Percentiles rank a stretch among this genome's conserved stretches.
Evolutionary conservation across 495 filamentous ascomycete genomes (phyloP).

Genomic region (Xylaria palmicola): DNA sequence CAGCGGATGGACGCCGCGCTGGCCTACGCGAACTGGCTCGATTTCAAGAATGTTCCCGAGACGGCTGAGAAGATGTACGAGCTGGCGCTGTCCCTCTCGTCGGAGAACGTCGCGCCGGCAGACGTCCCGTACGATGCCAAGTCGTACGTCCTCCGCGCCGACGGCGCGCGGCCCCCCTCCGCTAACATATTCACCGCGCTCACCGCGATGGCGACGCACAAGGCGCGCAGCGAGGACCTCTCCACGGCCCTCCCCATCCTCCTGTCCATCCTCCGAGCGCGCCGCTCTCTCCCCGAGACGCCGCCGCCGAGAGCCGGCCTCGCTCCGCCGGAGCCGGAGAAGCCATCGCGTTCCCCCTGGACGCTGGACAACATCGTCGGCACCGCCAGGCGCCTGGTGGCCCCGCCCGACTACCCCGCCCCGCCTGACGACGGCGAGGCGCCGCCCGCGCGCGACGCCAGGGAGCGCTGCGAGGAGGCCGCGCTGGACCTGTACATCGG

Average conservation of each 20-base stretch:
- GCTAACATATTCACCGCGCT: constrained; percentile 70
- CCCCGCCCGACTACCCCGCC: constrained; percentile 60
- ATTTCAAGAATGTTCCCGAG: constrained; percentile 64
- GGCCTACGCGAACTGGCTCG: constrained; percentile 78
- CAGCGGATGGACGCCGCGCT: constrained; percentile 78
- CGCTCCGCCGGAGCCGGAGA: constrained; percentile 9
- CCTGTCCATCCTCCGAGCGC: constrained; percentile 77
- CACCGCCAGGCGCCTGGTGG: constrained; percentile 43
- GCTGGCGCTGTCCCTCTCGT: constrained; percentile 70
- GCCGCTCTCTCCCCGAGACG: constrained; percentile 44
- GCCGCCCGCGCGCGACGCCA: constrained; percentile 57
- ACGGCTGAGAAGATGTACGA: constrained; percentile 67
- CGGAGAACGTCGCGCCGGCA: constrained; percentile 42
- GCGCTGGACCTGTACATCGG: constrained; percentile 86
- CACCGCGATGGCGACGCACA: constrained; percentile 74
- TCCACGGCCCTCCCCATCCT: constrained; percentile 76
- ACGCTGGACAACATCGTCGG: constrained; percentile 43
- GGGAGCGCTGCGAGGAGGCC: constrained; percentile 77
- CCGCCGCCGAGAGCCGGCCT: too few relatives aligned
- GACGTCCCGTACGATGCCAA: constrained; percentile 55
- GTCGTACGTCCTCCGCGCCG: constrained; percentile 60
- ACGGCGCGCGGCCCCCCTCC: constrained; percentile 53
- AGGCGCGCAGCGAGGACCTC: constrained; percentile 64
- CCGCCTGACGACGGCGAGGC: constrained; percentile 64
- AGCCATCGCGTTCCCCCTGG: constrained; percentile 23